These are phyloP conservation scores for Chlorociboria aeruginascens DNA, from an alignment of 495 filamentous ascomycete species.

Conservation along the genomic window DNA sequence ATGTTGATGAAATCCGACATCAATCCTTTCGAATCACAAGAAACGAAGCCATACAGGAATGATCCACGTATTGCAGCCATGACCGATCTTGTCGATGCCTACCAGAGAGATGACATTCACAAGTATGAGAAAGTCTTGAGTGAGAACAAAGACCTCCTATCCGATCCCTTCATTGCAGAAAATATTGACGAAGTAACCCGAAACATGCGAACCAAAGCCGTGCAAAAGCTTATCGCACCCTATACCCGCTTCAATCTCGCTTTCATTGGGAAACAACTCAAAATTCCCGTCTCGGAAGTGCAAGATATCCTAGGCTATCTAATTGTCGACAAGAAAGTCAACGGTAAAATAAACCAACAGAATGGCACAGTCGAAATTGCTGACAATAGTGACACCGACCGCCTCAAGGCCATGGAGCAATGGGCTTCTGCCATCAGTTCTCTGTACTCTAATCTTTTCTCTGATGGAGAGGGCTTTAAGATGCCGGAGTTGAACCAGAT, in stretches of 20 bases:
- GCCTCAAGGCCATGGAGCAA: constrained; percentile 57
- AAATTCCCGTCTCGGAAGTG: constrained; percentile 73
- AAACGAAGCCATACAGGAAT: constrained; percentile 97
- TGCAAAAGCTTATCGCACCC: constrained; percentile 85
- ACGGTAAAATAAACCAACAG: constrained; percentile 82
- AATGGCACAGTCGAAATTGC: constrained; percentile 72
- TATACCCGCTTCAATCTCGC: constrained; percentile 83
- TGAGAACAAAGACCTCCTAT: constrained; percentile 78
- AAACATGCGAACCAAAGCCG: constrained; percentile 93
- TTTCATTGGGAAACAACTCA: constrained; percentile 77
- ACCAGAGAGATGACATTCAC: constrained; percentile 90
- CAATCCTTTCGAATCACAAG: constrained; percentile 97
- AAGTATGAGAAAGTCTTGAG: constrained; percentile 78
- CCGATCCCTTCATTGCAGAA: constrained; percentile 93
- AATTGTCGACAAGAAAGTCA: constrained; percentile 78
- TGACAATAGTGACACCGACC: constrained; percentile 59
- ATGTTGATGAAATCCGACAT: constrained; percentile 99
- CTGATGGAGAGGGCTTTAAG: constrained; percentile 63
- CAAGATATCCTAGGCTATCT: constrained; percentile 88
- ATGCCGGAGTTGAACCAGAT: constrained; percentile 13
- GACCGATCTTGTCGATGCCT: constrained; percentile 94
- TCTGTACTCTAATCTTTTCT: constrained; percentile 54
- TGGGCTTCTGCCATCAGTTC: constrained; percentile 58
- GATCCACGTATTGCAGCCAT: constrained; percentile 91
- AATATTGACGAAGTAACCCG: constrained; percentile 99